Conservation (phyloP, 2,329 filamentous ascomycete genomes). For the Lasiodiplodia citricola region DNA sequence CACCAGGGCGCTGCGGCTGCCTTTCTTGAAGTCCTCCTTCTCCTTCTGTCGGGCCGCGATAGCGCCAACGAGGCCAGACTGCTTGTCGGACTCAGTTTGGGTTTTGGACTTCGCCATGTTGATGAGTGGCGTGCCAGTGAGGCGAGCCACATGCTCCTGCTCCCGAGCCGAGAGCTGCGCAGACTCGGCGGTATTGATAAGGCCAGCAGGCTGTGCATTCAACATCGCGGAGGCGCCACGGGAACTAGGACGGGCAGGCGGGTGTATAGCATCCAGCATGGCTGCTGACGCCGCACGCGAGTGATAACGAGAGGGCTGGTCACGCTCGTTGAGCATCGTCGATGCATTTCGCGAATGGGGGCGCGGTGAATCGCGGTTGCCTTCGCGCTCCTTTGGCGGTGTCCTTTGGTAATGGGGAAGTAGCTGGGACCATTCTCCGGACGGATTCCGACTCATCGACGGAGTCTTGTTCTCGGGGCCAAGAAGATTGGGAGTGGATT, state of each 20-base stretch:
- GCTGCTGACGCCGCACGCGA: slow-evolving; percentile 11
- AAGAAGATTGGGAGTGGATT: slow-evolving; percentile 45
- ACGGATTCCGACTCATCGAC: slow-evolving; percentile 49
- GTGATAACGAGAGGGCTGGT: slow-evolving; percentile 30
- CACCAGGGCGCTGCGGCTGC: slow-evolving; percentile 71
- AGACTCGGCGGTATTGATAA: slow-evolving; percentile 54
- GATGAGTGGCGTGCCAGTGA: slow-evolving; percentile 79
- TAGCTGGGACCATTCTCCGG: slow-evolving; percentile 52
- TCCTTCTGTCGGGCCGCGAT: slow-evolving; percentile 83
- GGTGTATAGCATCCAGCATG: slow-evolving; percentile 26
- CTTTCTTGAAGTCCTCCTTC: slow-evolving; percentile 70
- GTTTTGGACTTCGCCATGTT: slow-evolving; percentile 61
- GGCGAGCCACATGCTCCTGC: slow-evolving; percentile 84
- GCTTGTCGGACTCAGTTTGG: slow-evolving; percentile 49
- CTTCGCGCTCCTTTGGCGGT: slow-evolving; percentile 14
- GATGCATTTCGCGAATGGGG: slow-evolving; percentile 16
- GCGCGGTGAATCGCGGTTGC: not conserved
- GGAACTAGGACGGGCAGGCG: slow-evolving; percentile 55
- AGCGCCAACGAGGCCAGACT: slow-evolving; percentile 71
- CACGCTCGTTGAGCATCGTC: slow-evolving; percentile 22
- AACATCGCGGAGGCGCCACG: slow-evolving; percentile 59
- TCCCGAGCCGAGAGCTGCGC: slow-evolving; percentile 79
- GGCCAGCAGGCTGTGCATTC: slow-evolving; percentile 28
- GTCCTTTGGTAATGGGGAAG: slow-evolving; percentile 26
- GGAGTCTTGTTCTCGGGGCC: slow-evolving; percentile 53